Percentiles rank a stretch among this genome's conserved stretches.
phyloP scores from a whole-genome alignment of 106 monocot genomes.

The Alisma plantagoaquatica region DNA sequence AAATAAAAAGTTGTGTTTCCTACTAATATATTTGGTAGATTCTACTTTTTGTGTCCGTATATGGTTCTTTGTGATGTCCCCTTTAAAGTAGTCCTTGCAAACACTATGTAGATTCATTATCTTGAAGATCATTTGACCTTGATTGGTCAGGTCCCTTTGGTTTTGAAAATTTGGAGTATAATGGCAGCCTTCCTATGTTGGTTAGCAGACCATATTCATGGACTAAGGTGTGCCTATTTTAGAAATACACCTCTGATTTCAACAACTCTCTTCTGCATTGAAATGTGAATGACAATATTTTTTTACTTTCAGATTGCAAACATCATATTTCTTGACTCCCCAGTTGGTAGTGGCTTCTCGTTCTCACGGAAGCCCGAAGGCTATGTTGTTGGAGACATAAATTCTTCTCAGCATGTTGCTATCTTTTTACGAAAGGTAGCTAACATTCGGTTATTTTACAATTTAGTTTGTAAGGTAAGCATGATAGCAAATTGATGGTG shows the following conservation, averaged over 20 bases:
- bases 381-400: slow-evolving; percentile 17
- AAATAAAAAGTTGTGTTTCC: too few relatives aligned
- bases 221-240: slow-evolving; percentile 34
- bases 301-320: neutral
- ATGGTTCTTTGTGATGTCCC: too few relatives aligned
- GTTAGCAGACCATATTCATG: slow-evolving; percentile 28
- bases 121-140: too few relatives aligned
- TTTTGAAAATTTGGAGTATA: slow-evolving; percentile 14
- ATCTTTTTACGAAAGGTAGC: slow-evolving; percentile 28
- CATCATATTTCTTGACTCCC: slow-evolving; percentile 38
- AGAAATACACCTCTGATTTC: neutral
- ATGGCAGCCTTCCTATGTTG: slow-evolving; percentile 30
- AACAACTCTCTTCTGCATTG: neutral
- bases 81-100: too few relatives aligned
- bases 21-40: too few relatives aligned
- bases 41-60: too few relatives aligned
- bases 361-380: slow-evolving; percentile 11
- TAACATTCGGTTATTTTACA: neutral
- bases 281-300: too few relatives aligned
- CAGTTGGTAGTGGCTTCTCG: slow-evolving; percentile 41
- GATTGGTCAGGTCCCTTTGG: slow-evolving; percentile 14
- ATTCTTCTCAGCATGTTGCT: slow-evolving; percentile 10
- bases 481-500: too few relatives aligned
- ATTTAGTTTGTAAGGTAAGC: too few relatives aligned
- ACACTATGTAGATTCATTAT: too few relatives aligned